These are phyloP conservation scores for Macaranga tanarius DNA, from an alignment of 441 rosid species.

Conservation along the genomic window DNA sequence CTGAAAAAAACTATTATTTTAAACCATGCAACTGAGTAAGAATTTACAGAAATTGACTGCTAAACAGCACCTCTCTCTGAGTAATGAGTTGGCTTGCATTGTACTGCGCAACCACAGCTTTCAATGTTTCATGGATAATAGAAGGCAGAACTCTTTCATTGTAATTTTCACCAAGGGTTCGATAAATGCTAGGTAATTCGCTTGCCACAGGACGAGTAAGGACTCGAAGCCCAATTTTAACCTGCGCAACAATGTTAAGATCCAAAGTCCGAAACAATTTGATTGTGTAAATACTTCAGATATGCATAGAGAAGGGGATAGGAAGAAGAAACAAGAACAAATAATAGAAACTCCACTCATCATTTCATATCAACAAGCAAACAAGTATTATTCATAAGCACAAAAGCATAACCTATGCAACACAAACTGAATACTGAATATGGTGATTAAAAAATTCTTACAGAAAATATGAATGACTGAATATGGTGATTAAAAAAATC, in stretches of 20 bases:
- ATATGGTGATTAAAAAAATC: too few species aligned
- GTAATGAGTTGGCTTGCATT: conserved; percentile 97
- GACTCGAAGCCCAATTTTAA: conserved; percentile 90
- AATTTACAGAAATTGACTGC: not conserved
- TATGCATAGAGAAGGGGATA: not conserved
- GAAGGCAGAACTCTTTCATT: conserved; percentile 91
- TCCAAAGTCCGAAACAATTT: not conserved
- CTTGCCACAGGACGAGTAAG: conserved; percentile 83
- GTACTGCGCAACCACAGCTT: conserved; percentile 92
- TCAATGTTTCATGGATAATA: conserved; percentile 83
- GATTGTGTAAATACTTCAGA: not conserved
- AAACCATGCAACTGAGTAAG: not conserved
- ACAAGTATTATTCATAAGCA: too few species aligned
- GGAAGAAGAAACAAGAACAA: not conserved
- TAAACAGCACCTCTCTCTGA: conserved; percentile 66
- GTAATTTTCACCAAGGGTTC: conserved; percentile 81
- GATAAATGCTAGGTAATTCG: conserved; percentile 65
- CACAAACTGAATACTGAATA: too few species aligned
- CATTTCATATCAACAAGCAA: too few species aligned
- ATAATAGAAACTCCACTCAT: not conserved
- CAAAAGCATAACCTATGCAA: too few species aligned
- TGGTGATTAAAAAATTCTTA: too few species aligned
- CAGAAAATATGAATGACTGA: too few species aligned
- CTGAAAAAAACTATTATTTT: not conserved
- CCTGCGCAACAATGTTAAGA: conserved; percentile 39